A percentile compares a stretch with the other conserved stretches of the same genome.
Conservation (phyloP, 2,329 filamentous ascomycete species). For the Periconia sp. region DNA sequence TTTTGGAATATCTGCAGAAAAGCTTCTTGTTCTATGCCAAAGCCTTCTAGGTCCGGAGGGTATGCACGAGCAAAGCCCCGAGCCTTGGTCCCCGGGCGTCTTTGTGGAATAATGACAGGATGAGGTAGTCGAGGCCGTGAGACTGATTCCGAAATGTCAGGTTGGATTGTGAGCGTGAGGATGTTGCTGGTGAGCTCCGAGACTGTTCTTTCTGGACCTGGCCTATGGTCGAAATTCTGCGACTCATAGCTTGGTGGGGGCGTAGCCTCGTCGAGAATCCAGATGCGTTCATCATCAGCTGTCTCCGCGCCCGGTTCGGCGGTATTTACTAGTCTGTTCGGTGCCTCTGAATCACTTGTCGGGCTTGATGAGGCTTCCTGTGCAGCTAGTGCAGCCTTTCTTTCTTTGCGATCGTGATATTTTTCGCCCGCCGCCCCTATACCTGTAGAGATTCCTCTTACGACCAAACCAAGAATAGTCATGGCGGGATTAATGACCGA, state of each 20-base stretch:
- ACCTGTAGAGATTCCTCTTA: conserved; percentile 10
- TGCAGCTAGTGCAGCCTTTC: conserved; percentile 11
- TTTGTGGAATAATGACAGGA: conserved; percentile 56
- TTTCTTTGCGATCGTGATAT: conserved; percentile 17
- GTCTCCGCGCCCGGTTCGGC: conserved; percentile 3
- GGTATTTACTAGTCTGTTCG: not conserved
- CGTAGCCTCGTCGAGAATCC: conserved; percentile 16
- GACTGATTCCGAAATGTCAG: not conserved
- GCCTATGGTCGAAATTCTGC: conserved; percentile 1
- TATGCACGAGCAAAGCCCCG: conserved; percentile 59
- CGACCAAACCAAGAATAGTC: too few relatives aligned
- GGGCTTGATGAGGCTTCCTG: too few relatives aligned
- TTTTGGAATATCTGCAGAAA: conserved; percentile 54
- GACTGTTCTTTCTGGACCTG: conserved; percentile 1
- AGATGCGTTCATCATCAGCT: conserved; percentile 12
- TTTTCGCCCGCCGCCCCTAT: conserved; percentile 18
- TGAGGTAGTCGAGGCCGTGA: conserved; percentile 12
- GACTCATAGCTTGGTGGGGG: conserved; percentile 7
- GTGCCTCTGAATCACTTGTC: not conserved
- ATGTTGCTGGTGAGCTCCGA: conserved; percentile 12
- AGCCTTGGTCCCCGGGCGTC: conserved; percentile 51
- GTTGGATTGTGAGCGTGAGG: not conserved
- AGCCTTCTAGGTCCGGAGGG: conserved; percentile 50
- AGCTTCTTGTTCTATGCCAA: conserved; percentile 51
- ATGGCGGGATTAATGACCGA: not conserved